Percentiles rank a stretch among this genome's conserved stretches.
These are phyloP conservation scores for Naganishia albida DNA, from an alignment of 1,284 basidiomycete species.

Conservation along the genomic window DNA sequence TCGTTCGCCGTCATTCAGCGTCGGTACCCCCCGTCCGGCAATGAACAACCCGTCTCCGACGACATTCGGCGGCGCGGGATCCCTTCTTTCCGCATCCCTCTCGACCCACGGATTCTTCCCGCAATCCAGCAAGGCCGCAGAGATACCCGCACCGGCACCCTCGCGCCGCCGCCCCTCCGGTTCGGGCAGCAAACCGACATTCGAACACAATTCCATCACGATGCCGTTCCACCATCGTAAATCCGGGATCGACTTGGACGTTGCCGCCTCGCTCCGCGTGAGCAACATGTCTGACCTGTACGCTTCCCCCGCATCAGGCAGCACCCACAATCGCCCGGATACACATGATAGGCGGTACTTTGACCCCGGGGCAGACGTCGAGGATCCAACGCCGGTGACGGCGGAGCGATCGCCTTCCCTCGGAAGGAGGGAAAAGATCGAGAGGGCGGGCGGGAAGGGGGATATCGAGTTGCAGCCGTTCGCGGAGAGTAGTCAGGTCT, in stretches of 20 bases:
- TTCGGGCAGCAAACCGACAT: slow-evolving; percentile 4
- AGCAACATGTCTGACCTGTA: slow-evolving; percentile 28
- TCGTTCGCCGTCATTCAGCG: not conserved
- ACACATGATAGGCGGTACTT: slow-evolving; percentile 17
- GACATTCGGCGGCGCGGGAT: slow-evolving; percentile 16
- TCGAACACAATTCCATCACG: slow-evolving; percentile 28
- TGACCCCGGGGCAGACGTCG: slow-evolving; percentile 18
- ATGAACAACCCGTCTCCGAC: not conserved
- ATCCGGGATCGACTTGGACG: slow-evolving; percentile 35
- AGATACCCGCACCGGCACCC: not conserved
- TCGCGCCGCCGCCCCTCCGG: not conserved
- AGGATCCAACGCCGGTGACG: slow-evolving; percentile 9
- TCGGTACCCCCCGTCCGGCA: not conserved
- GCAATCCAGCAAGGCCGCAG: not conserved
- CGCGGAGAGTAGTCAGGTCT: slow-evolving; percentile 31
- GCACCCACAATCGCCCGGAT: slow-evolving; percentile 15
- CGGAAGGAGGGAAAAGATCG: slow-evolving; percentile 20
- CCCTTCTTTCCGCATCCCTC: slow-evolving; percentile 16
- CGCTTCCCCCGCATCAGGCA: not conserved
- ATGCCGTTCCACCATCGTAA: slow-evolving; percentile 30
- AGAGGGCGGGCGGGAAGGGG: slow-evolving; percentile 28
- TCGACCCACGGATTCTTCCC: slow-evolving; percentile 15
- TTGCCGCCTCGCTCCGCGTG: slow-evolving; percentile 31
- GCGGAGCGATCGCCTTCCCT: slow-evolving; percentile 2
- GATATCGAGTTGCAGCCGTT: slow-evolving; percentile 32